phyloP scores from a whole-genome alignment of 2,329 filamentous ascomycete genomes.

The Clarireedia hainanense region DNA sequence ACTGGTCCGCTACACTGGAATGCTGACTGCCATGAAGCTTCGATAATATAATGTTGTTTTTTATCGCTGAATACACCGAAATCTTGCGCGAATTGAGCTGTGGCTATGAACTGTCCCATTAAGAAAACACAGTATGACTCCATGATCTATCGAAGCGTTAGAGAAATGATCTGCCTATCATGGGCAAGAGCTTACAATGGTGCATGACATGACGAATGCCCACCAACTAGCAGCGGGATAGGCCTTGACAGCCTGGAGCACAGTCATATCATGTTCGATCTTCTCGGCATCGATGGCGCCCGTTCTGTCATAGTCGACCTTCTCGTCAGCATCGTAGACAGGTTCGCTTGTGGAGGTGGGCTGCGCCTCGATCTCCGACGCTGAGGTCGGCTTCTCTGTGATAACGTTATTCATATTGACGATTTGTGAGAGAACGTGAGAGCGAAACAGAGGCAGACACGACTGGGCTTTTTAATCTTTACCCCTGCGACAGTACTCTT shows the following conservation, averaged over 20 bases:
- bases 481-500: not conserved
- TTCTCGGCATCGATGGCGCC: constrained; percentile 43
- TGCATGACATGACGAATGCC: constrained; percentile 49
- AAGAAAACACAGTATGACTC: constrained; percentile 57
- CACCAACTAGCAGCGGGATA: constrained; percentile 47
- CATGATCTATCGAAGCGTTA: constrained; percentile 42
- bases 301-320: constrained; percentile 21
- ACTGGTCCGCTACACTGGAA: constrained; percentile 47
- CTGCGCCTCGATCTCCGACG: constrained; percentile 20
- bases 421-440: constrained; percentile 21
- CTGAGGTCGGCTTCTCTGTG: constrained; percentile 12
- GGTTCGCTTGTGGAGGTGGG: constrained; percentile 20
- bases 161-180: constrained; percentile 9
- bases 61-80: not conserved
- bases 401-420: constrained; percentile 16
- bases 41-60: constrained; percentile 33
- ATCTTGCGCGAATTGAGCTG: constrained; percentile 34
- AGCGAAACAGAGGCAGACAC: constrained; percentile 20
- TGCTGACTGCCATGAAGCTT: constrained; percentile 48
- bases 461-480: constrained; percentile 27
- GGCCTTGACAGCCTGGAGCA: constrained; percentile 40
- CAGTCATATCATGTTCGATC: constrained; percentile 42
- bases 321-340: constrained; percentile 29
- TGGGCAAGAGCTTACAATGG: constrained; percentile 36
- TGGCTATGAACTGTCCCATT: constrained; percentile 50